Percentiles rank a stretch among this genome's conserved stretches.
phyloP scores from a whole-genome alignment of 176 grass and related monocot species.

The Avena insularis region DNA sequence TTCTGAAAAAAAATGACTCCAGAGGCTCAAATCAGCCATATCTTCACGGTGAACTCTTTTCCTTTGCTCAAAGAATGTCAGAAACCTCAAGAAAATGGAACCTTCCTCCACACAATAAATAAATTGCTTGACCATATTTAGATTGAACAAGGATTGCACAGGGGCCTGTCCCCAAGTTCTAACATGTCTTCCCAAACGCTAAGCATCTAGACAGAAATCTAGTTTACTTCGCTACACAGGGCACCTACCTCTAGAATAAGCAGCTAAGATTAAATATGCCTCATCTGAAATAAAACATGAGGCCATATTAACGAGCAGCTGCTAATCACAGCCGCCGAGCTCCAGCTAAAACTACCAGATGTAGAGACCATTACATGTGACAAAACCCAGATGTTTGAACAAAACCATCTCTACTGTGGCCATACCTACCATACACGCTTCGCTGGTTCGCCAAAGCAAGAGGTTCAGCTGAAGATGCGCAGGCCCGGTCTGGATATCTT shows the following conservation, averaged over 20 bases:
- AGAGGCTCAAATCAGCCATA: background rate
- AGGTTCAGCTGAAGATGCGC: slow-evolving; percentile 49
- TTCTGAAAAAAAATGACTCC: background rate
- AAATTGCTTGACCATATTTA: slow-evolving; percentile 44
- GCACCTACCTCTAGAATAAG: slow-evolving; percentile 54
- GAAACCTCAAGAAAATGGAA: slow-evolving; percentile 26
- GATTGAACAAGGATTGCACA: slow-evolving; percentile 42
- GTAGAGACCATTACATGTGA: slow-evolving; percentile 64
- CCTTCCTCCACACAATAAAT: slow-evolving; percentile 5
- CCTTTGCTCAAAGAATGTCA: background rate
- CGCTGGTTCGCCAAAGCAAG: slow-evolving; percentile 35
- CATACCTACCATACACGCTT: slow-evolving; percentile 50
- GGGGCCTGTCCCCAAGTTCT: slow-evolving; percentile 36
- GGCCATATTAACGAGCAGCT: slow-evolving; percentile 45
- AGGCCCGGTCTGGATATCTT: slow-evolving; percentile 68
- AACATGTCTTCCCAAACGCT: slow-evolving; percentile 45
- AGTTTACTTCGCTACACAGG: slow-evolving; percentile 48
- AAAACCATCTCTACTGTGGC: slow-evolving; percentile 67
- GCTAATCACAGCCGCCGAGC: slow-evolving; percentile 41
- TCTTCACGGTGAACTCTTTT: background rate
- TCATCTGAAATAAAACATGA: slow-evolving; percentile 66
- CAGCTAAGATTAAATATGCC: slow-evolving; percentile 62
- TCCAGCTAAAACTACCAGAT: slow-evolving; percentile 60
- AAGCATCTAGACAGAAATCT: slow-evolving; percentile 58
- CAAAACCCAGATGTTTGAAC: slow-evolving; percentile 93